Conservation (phyloP, 805 yeast genomes). For the Lipomyces spencermartinsiae region DNA sequence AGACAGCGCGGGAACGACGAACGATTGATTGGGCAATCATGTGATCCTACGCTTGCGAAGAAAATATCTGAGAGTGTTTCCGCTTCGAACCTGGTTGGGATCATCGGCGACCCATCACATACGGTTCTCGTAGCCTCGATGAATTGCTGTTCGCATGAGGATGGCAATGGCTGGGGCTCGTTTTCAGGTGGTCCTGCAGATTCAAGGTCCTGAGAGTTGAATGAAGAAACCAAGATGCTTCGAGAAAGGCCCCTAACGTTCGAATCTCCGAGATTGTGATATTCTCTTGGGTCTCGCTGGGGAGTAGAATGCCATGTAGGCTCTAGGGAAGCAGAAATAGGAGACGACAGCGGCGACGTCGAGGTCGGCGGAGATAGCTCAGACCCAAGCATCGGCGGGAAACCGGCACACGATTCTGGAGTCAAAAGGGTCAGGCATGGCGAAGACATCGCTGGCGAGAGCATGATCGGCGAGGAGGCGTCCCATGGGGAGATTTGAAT, state of each 20-base stretch:
- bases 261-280: not conserved
- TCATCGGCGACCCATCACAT: slow-evolving; percentile 2
- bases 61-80: not conserved
- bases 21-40: slow-evolving; percentile 3
- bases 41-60: not conserved
- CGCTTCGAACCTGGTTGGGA: slow-evolving; percentile 9
- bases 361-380: slow-evolving; percentile 1
- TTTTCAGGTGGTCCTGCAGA: slow-evolving; percentile 1
- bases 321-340: not conserved
- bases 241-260: not conserved
- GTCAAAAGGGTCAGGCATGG: slow-evolving; percentile 3
- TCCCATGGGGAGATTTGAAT: slow-evolving; percentile 4
- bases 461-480: not conserved
- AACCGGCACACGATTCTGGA: not conserved
- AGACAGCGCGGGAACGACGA: not conserved
- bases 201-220: not conserved
- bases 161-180: not conserved
- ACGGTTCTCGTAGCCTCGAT: not conserved
- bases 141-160: slow-evolving; percentile 1
- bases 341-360: not conserved
- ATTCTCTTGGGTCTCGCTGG: not conserved
- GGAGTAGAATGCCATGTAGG: slow-evolving; percentile 2
- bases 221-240: not conserved
- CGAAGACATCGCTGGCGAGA: slow-evolving; percentile 6
- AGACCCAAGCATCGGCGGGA: not conserved